These are phyloP conservation scores for Aspergillus asperescens DNA, from an alignment of 495 filamentous ascomycete species.

Conservation along the genomic window DNA sequence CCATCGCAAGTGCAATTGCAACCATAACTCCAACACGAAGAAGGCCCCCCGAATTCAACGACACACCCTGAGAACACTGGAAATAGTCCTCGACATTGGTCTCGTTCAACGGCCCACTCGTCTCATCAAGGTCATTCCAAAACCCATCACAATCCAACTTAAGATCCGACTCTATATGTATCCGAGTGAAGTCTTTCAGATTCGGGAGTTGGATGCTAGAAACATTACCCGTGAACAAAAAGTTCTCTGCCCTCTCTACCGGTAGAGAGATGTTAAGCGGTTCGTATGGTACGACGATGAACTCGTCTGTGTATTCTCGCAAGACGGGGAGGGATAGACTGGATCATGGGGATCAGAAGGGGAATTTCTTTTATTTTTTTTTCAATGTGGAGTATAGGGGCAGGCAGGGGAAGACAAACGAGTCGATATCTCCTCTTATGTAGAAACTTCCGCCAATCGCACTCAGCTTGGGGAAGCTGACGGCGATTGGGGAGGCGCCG, in stretches of 20 bases:
- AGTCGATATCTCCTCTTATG: not conserved
- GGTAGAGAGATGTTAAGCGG: not conserved
- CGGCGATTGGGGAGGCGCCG: not conserved
- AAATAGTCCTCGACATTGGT: not conserved
- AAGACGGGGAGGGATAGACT: not conserved
- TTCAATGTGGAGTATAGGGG: not conserved
- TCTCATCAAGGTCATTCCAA: not conserved
- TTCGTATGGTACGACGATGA: not conserved
- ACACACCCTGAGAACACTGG: not conserved
- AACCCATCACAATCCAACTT: not conserved
- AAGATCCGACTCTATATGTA: not conserved
- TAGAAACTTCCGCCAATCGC: not conserved
- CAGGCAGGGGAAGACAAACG: not conserved
- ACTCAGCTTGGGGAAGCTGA: not conserved
- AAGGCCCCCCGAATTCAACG: not conserved
- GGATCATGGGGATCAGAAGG: too few relatives aligned
- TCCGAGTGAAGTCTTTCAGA: not conserved
- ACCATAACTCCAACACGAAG: not conserved
- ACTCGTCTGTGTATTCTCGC: not conserved
- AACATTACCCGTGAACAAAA: constrained; percentile 1
- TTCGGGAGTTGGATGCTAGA: not conserved
- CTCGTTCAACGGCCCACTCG: not conserved
- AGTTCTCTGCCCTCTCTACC: not conserved
- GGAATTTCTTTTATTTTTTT: not conserved
- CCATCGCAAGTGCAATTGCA: not conserved